These are phyloP conservation scores for Andrographis paniculata DNA, from an alignment of 305 asterid genomes.

Conservation along the genomic window DNA sequence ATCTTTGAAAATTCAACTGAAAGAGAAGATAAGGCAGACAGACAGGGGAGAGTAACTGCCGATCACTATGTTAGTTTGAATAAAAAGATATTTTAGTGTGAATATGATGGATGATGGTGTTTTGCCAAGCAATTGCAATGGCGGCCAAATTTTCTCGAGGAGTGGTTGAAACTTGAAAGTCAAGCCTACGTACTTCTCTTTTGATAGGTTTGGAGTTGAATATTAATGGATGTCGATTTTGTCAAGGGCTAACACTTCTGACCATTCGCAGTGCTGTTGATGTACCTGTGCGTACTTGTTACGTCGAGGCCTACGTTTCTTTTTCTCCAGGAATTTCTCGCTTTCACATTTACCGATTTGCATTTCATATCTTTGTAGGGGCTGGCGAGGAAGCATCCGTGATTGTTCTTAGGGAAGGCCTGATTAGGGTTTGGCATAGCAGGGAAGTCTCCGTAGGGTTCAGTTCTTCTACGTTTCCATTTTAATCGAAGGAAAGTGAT, in stretches of 20 bases:
- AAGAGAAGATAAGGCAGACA: not conserved
- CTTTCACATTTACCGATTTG: constrained; percentile 1
- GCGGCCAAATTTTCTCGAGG: not conserved
- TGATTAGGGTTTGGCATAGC: too few relatives aligned
- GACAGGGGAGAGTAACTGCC: not conserved
- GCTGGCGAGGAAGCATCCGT: not conserved
- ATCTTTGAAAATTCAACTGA: constrained; percentile 24
- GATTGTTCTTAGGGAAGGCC: not conserved
- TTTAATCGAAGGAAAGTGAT: not conserved
- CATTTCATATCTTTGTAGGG: not conserved
- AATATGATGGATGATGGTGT: not conserved
- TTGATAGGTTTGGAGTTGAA: not conserved
- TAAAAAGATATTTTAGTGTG: not conserved
- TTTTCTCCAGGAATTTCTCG: constrained; percentile 17
- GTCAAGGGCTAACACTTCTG: constrained; percentile 6
- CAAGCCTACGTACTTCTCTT: constrained; percentile 13
- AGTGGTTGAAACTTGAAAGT: constrained; percentile 18
- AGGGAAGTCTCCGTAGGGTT: too few relatives aligned
- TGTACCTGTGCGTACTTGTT: not conserved
- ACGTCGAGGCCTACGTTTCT: constrained; percentile 8
- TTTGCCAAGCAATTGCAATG: not conserved
- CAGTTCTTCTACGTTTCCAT: too few relatives aligned
- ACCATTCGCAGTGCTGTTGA: not conserved
- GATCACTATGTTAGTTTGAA: not conserved
- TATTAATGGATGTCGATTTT: not conserved